Base-by-base conservation (phyloP, 192 early-diverging fungal genomes). In the Spinellus fusiger region DNA sequence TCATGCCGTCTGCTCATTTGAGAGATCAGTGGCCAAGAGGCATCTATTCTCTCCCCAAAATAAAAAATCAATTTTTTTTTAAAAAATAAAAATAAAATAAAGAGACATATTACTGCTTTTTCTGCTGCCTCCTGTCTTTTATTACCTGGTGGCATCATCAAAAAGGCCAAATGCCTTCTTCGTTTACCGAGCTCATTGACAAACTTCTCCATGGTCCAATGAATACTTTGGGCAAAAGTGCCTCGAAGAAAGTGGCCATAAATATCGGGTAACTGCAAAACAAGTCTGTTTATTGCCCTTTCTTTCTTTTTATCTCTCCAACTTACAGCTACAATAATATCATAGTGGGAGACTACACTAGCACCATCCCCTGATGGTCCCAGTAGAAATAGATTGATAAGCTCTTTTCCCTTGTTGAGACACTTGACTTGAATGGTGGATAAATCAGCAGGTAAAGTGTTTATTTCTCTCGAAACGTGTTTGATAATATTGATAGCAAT, bases 1-100 rank as follows among this genome's bases (percentile, higher is more conserved):
- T 81, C 74, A 49, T 83, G 73, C 51, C 75, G 35, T 34, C 77
- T 76, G 35, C 80, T 84, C 50, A 86, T 75, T 59, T 87, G 85
- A n/a, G 86, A 86, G 25, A 90, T 87, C 38, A 90, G 64, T 50
- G 86, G 86, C 88, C 88, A 90, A 5, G 86, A 86, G 2, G 85
- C 85, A 67, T 90, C 88, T 29, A 10, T 34, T 3, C n/a, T n/a
- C n/a, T n/a, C n/a, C 18, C 2, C 40, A 44, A 44, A 44, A n/a
- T 12, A 44, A 37, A 44, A 44, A n/a, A 44, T 44, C 10, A 44
- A 3, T 18, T 37, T n/a, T n/a, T n/a, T n/a, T n/a, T n/a, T n/a
- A n/a, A n/a, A n/a, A n/a, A n/a, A n/a, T n/a, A n/a, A n/a, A n/a
- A n/a, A n/a, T n/a, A n/a, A n/a, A n/a, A n/a, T n/a, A n/a, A n/a